These are phyloP conservation scores for Aspergillus carlsbadensis DNA, from an alignment of 495 filamentous ascomycete genomes.

Conservation along the genomic window DNA sequence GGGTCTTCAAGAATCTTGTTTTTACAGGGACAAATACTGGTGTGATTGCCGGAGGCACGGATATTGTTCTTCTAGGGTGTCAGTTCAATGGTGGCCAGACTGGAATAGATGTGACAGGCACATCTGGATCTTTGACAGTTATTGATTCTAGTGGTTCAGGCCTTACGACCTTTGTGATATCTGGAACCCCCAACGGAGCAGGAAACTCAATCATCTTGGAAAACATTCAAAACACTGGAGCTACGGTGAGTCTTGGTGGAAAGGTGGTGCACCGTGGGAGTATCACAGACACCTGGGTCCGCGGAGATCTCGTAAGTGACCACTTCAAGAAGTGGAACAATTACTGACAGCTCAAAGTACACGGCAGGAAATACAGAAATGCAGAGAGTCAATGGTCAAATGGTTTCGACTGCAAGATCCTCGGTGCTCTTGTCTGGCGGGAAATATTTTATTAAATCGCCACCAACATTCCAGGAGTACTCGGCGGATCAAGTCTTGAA, in stretches of 20 bases:
- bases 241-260: conserved; percentile 23
- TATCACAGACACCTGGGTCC: conserved; percentile 30
- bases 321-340: not conserved
- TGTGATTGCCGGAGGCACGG: conserved; percentile 43
- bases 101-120: conserved; percentile 30
- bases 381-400: conserved; percentile 13
- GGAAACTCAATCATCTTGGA: conserved; percentile 31
- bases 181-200: conserved; percentile 14
- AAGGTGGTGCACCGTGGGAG: conserved; percentile 15
- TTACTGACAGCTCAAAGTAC: conserved; percentile 16
- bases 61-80: conserved; percentile 33
- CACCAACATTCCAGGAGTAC: conserved; percentile 49
- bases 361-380: conserved; percentile 8
- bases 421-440: conserved; percentile 18
- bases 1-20: conserved; percentile 63
- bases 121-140: conserved; percentile 50
- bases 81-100: conserved; percentile 23
- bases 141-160: conserved; percentile 37
- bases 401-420: conserved; percentile 19
- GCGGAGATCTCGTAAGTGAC: conserved; percentile 26
- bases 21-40: conserved; percentile 54
- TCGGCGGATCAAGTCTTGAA: conserved; percentile 39
- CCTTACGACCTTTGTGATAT: conserved; percentile 42
- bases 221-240: conserved; percentile 24
- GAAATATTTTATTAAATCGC: conserved; percentile 27